These are phyloP conservation scores for Neurospora sp. DNA, from an alignment of 495 filamentous ascomycete species.

Conservation along the genomic window DNA sequence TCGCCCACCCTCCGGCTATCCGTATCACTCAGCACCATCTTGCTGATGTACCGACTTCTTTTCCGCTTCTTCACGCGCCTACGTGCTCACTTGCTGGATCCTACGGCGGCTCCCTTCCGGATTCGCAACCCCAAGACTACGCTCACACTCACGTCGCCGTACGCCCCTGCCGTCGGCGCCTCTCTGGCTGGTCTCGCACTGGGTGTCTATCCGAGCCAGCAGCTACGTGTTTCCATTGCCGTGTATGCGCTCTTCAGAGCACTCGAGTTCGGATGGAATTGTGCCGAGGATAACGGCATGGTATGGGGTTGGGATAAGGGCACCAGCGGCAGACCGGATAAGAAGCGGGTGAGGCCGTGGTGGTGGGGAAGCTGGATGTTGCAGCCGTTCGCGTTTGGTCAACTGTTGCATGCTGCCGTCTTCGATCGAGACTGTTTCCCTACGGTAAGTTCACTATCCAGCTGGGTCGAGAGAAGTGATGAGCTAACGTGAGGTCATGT, in stretches of 20 bases:
- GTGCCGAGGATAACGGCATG: constrained; percentile 68
- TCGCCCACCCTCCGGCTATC: constrained; percentile 69
- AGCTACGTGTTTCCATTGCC: constrained; percentile 66
- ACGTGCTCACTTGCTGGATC: constrained; percentile 63
- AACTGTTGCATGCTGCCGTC: constrained; percentile 82
- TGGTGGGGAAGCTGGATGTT: constrained; percentile 98
- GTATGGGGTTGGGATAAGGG: constrained; percentile 48
- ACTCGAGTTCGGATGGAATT: constrained; percentile 80
- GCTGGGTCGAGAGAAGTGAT: not conserved
- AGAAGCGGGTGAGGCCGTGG: constrained; percentile 46
- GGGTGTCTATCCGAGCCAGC: constrained; percentile 64
- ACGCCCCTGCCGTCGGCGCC: constrained; percentile 81
- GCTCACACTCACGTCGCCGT: constrained; percentile 61
- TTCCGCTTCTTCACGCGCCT: constrained; percentile 82
- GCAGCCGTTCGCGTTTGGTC: constrained; percentile 83
- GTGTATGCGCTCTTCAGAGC: constrained; percentile 72
- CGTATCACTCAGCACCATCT: constrained; percentile 67
- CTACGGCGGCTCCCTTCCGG: constrained; percentile 65
- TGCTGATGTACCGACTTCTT: constrained; percentile 79
- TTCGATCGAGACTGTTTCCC: constrained; percentile 91
- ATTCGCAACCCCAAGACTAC: constrained; percentile 70
- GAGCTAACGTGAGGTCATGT: not conserved
- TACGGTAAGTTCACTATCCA: constrained; percentile 15
- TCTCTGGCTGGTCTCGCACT: constrained; percentile 75
- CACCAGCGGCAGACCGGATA: constrained; percentile 21